Evolutionary conservation across 1,139 yeast genomes (phyloP).

Genomic region (Pichia sp.): DNA sequence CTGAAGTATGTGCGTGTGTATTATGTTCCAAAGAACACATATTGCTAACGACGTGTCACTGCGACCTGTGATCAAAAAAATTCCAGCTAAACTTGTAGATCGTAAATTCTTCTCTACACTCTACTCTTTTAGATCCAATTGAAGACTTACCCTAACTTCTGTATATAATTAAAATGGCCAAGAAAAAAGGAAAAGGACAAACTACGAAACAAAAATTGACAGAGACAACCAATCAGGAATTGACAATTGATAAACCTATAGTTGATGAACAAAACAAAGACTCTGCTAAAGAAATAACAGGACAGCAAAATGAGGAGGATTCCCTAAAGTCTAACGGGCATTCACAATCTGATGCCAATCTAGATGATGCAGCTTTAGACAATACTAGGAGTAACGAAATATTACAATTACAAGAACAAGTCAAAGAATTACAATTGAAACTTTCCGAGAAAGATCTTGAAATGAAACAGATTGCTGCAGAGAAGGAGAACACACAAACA

Average conservation of each 20-base stretch:
- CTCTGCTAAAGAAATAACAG: conserved; percentile 1
- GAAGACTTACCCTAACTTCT: too few species aligned
- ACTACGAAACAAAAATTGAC: background rate
- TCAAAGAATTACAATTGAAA: conserved; percentile 4
- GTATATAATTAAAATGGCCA: conserved; percentile 6
- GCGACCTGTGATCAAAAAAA: too few species aligned
- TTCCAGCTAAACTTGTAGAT: too few species aligned
- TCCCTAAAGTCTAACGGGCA: conserved; percentile 3
- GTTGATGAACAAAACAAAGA: conserved; percentile 4
- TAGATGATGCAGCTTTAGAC: conserved; percentile 10
- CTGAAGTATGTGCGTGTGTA: background rate
- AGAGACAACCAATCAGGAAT: conserved; percentile 8
- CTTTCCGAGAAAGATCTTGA: conserved; percentile 5
- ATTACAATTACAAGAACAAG: conserved; percentile 3
- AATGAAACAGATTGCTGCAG: conserved; percentile 18
- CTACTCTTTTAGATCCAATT: too few species aligned
- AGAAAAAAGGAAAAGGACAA: conserved; percentile 7
- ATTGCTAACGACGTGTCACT: too few species aligned
- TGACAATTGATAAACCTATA: conserved; percentile 8
- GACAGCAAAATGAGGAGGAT: conserved; percentile 8
- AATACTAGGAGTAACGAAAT: background rate
- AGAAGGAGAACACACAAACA: conserved; percentile 4
- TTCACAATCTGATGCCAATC: background rate
- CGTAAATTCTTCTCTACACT: too few species aligned
- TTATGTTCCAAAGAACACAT: too few species aligned